Conservation (phyloP, 805 yeast species). For the Komagataella ulmi region DNA sequence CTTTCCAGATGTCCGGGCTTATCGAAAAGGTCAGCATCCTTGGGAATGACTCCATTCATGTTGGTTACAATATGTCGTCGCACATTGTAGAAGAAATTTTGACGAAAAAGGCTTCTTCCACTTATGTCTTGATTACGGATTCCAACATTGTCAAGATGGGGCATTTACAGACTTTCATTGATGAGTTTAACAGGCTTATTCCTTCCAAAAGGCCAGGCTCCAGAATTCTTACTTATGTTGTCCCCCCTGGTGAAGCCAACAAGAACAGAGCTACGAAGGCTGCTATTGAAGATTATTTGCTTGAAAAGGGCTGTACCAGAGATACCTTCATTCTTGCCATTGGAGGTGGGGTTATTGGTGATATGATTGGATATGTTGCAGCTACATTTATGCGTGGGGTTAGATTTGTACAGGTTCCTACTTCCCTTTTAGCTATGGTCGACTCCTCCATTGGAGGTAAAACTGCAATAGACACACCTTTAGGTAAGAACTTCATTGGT, state of each 20-base stretch:
- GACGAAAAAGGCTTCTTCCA: constrained; percentile 57
- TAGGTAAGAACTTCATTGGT: constrained; percentile 92
- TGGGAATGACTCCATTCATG: constrained; percentile 75
- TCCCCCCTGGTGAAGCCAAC: constrained; percentile 88
- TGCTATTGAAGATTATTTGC: constrained; percentile 79
- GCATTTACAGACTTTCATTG: constrained; percentile 35
- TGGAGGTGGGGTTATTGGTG: constrained; percentile 98
- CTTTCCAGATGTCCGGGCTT: constrained; percentile 11
- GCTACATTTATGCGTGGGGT: constrained; percentile 99
- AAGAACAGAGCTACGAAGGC: constrained; percentile 87
- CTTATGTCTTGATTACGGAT: constrained; percentile 87
- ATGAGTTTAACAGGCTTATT: constrained; percentile 26
- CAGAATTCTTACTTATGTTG: constrained; percentile 59
- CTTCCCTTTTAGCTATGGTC: constrained; percentile 91
- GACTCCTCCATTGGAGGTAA: constrained; percentile 98
- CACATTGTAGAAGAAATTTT: constrained; percentile 65
- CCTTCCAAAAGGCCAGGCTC: constrained; percentile 30
- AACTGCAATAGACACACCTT: constrained; percentile 94
- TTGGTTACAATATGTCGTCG: constrained; percentile 70
- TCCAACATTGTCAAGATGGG: constrained; percentile 59
- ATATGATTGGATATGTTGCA: constrained; percentile 98
- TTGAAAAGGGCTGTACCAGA: constrained; percentile 80
- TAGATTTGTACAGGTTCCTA: constrained; percentile 85
- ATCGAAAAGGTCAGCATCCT: constrained; percentile 43
- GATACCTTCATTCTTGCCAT: constrained; percentile 90